phyloP scores from a whole-genome alignment of 2,329 filamentous ascomycete species.

The Corynespora cassiicola region DNA sequence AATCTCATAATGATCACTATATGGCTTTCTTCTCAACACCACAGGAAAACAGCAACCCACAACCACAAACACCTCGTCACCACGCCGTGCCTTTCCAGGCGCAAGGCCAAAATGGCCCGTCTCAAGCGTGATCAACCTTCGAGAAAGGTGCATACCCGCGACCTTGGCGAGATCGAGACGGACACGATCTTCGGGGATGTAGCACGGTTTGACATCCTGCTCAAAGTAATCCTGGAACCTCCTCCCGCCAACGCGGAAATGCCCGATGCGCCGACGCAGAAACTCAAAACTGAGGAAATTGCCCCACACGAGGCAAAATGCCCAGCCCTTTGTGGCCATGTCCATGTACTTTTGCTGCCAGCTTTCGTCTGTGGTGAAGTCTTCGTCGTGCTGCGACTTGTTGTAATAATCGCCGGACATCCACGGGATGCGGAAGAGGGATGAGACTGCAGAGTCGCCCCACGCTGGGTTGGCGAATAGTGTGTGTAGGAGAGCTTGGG shows the following conservation, averaged over 20 bases:
- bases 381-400: neutral
- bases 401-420: neutral
- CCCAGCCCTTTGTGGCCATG: constrained; percentile 3
- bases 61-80: too few relatives aligned
- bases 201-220: neutral
- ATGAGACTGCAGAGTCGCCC: constrained; percentile 4
- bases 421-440: constrained; percentile 12
- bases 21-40: too few relatives aligned
- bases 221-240: constrained; percentile 7
- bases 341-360: neutral
- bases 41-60: too few relatives aligned
- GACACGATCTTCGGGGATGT: too few relatives aligned
- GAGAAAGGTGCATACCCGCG: too few relatives aligned
- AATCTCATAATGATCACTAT: too few relatives aligned
- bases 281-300: constrained; percentile 4
- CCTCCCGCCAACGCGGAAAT: constrained; percentile 5
- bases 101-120: too few relatives aligned
- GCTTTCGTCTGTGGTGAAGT: neutral
- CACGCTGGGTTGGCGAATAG: constrained; percentile 9
- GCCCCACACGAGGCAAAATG: neutral
- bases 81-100: too few relatives aligned
- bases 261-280: neutral
- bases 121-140: too few relatives aligned
- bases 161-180: too few relatives aligned
- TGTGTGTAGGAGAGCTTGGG: constrained; percentile 7